phyloP scores from a whole-genome alignment of 2,329 filamentous ascomycete genomes.

The Huntiella omanensis region DNA sequence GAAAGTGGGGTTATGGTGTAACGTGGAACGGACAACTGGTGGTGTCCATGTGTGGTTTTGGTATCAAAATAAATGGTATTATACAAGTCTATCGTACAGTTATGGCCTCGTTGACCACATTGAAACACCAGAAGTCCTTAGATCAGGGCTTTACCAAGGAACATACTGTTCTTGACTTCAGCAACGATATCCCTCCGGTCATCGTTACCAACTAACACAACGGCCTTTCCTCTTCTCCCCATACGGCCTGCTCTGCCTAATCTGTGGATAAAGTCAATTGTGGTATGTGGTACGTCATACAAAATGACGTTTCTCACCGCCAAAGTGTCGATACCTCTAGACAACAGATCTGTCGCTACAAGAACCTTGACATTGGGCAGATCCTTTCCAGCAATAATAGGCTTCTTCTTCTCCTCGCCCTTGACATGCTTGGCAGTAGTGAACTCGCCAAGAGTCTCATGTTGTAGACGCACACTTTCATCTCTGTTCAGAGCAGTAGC shows the following conservation, averaged over 20 bases:
- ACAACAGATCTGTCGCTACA: constrained; percentile 84
- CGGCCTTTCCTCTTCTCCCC: constrained; percentile 71
- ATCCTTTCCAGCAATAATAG: constrained; percentile 24
- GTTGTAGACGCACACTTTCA: constrained; percentile 49
- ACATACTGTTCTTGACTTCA: constrained; percentile 83
- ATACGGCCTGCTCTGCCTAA: constrained; percentile 83
- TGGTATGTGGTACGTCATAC: constrained; percentile 94
- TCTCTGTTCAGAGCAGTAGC: constrained; percentile 74
- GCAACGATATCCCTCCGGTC: constrained; percentile 80
- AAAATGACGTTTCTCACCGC: constrained; percentile 81
- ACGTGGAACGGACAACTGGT: not conserved
- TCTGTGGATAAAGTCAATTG: constrained; percentile 95
- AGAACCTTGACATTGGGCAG: constrained; percentile 73
- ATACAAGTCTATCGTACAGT: not conserved
- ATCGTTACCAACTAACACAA: constrained; percentile 76
- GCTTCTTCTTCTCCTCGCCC: constrained; percentile 20
- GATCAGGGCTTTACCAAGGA: constrained; percentile 59
- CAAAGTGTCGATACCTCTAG: constrained; percentile 82
- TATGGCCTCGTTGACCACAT: not conserved
- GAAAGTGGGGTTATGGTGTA: not conserved
- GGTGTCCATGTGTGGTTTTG: not conserved
- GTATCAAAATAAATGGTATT: not conserved
- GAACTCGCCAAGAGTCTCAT: constrained; percentile 60
- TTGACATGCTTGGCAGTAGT: constrained; percentile 32
- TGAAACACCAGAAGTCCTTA: constrained; percentile 19